phyloP scores from a whole-genome alignment of 441 rosid genomes.

The Corymbia calophylla region DNA sequence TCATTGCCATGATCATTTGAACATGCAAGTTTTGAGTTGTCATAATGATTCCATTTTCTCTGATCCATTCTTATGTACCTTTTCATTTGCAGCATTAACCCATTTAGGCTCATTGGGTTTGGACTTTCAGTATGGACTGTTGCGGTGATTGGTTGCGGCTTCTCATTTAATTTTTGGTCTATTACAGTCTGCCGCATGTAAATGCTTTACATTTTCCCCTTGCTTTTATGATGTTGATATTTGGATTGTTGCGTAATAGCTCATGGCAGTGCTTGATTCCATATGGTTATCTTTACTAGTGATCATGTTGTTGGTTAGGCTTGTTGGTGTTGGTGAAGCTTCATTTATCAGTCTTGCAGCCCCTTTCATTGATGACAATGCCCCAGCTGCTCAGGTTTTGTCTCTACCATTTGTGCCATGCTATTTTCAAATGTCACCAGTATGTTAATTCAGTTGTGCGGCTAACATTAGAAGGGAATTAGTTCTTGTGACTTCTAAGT shows the following conservation, averaged over 20 bases:
- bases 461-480: not conserved
- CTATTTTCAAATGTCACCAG: not conserved
- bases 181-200: constrained; percentile 88
- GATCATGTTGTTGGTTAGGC: constrained; percentile 36
- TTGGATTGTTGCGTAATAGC: not conserved
- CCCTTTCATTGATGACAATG: constrained; percentile 94
- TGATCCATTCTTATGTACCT: not conserved
- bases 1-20: not conserved
- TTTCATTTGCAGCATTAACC: constrained; percentile 60
- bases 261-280: not conserved
- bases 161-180: constrained; percentile 83
- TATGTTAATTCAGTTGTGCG: not conserved
- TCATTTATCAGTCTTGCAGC: constrained; percentile 98
- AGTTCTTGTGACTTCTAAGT: not conserved
- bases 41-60: not conserved
- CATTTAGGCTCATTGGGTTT: constrained; percentile 91
- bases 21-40: not conserved
- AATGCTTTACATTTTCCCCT: constrained; percentile 11
- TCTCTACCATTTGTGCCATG: not conserved
- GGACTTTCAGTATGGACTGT: constrained; percentile 90
- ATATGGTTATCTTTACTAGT: not conserved
- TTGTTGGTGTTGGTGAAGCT: constrained; percentile 99
- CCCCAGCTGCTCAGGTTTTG: constrained; percentile 73
- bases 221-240: not conserved
- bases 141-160: constrained; percentile 75